Base-by-base conservation (phyloP, 805 yeast species). In the Tetrapisispora pingtungensis region DNA sequence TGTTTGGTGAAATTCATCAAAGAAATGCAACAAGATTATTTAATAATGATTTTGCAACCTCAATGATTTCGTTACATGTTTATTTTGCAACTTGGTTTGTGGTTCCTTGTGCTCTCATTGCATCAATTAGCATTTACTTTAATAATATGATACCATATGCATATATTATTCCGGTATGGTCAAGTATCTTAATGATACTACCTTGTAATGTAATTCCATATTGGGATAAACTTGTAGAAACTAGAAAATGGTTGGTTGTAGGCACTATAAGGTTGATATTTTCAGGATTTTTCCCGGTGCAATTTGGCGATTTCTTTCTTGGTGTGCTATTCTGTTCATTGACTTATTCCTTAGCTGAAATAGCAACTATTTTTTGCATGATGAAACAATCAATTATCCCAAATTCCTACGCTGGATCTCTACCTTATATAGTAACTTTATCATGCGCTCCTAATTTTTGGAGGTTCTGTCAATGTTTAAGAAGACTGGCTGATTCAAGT, bases 201-300 rank as follows among this genome's bases (percentile, higher is more conserved):
- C 61, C 61, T 2, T 34, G 41, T 18, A 46, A 47, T 27, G 18
- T 49, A 6, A 43, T 62, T 8, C 65, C 66, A 6, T 61, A 59
- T 40, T 61, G 64, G 62, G 56, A 59, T 40, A 58, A 61, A 39
- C 44, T 59, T 14, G 71, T 74, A 30, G 65, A 75, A 15, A 72
- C 95, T 8, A 72, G 97, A 50, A 71, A 71, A 46, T 93, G 97
- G 97, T 54, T 89, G 2, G 67, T 81, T 15, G 65, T 80, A 12
- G 80, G 94, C 0, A 44, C 81, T 1, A 75, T 89, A 72, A 71
- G 98, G 55, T 66, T 93, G 40, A 24, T 82, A 0, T 69, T 84
- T 7, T 82, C 95, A 1, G 97, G 97, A 0, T 69, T 88, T 33
- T 93, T 81, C 56, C 96, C 97, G 0, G 97, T 93, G 43, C 97